Evolutionary conservation across 495 filamentous ascomycete genomes (phyloP), one percentile per base, ranked within the genome.

Genomic region (Tuber aestivum): DNA sequence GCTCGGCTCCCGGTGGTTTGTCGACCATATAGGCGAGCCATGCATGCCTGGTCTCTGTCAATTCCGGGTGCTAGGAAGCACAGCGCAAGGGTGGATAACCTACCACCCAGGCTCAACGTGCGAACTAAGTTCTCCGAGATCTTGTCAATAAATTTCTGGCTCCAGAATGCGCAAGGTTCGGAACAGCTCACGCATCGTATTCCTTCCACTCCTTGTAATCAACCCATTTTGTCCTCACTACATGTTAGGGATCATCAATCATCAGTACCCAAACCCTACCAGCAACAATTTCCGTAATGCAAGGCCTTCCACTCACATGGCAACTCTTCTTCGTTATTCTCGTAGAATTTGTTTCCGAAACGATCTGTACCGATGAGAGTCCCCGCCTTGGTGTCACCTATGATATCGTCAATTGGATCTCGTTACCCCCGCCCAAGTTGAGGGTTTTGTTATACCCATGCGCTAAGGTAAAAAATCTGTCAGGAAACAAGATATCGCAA

Each of bases 171-270:
- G 18, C 56, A 35, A 35, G 5, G 12, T 18, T 35, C 27, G 16
- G 41, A 35, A 14, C 41, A n/a, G 80, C 89, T 76, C 88, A 94
- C 88, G 95, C 86, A 80, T 97, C 93, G 82, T 87, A 95, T 87
- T 97, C 93, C 77, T 91, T 79, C 78, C 78, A 86, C 81, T 91
- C 87, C 86, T 92, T 94, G 88, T 94, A 98, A 85, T 98, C 95
- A 70, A 99, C 92, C 95, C 96, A 98, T 88, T 96, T 90, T 81
- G 95, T 98, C 75, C 96, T 91, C 81, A 98, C 94, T 98, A 56
- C n/a, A 45, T 27, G 61, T 16, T 21, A 61, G 69, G 37, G n/a
- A 27, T 50, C 12, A 16, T 21, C 50, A 71, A 37, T 32, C 4
- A 70, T 41, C 18, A 38, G 32, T 38, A 14, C 42, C 75, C 71